Evolutionary conservation across 352 stramenopile genomes (phyloP), one percentile per base, ranked within the genome.

Genomic region (Globisporangium nagaii): DNA sequence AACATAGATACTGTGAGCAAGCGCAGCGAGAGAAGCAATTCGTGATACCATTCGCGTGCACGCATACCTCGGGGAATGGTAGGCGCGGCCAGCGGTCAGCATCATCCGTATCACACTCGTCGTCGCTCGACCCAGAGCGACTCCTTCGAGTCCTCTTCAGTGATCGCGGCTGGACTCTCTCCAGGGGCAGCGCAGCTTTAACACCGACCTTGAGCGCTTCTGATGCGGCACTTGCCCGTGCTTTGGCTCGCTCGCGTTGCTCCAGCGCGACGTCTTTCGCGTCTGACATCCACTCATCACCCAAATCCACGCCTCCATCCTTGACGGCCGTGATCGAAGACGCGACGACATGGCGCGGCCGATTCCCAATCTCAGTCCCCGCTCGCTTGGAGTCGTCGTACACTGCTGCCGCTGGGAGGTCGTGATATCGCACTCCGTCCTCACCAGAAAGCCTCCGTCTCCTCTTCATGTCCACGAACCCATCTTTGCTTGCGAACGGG

Each of bases 281-380:
- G 46, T 87, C 82, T 1, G 77, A 88, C 10, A 88, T 65, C 77
- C 77, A 89, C 2, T 68, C 68, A 42, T 88, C 79, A 42, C 61
- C 64, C 40, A 75, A 71, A 25, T 79, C 61, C 1, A 32, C 56
- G 30, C 39, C 10, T 52, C 53, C 24, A 28, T 45, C 34, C 22
- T 31, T 45, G 35, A 17, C n/a, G 10, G 4, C n/a, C 12, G 25
- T 39, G 35, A 69, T 67, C 17, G 66, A 56, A 32, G 72, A 81
- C 15, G 62, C 72, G n/a, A 76, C 70, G 15, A 83, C 58, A 52
- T 81, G 68, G 17, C 62, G 53, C 10, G 77, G 68, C 40, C 65
- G 59, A 45, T 56, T 65, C 20, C 62, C 57, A 30, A 63, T 51
- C 20, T 45, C 44, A 24, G 54, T 49, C 9, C 47, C 40, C 20